Percentiles rank a stretch among this genome's conserved stretches.
Evolutionary conservation across 108 stramenopile species (phyloP).

Genomic region (Stephanodiscus triporus): DNA sequence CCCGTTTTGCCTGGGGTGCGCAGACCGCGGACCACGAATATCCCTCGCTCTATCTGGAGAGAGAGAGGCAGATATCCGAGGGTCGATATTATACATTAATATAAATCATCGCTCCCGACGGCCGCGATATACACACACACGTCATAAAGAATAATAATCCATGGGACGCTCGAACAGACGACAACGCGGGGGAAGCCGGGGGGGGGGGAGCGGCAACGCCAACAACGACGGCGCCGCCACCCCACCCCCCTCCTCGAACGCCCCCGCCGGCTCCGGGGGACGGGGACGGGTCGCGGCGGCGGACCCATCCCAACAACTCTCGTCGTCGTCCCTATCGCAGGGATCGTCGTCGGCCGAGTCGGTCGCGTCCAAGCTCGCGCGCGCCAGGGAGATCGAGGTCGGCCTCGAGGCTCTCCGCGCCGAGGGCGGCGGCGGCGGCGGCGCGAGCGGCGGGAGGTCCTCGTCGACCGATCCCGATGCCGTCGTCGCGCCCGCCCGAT

Average conservation of each 20-base stretch:
- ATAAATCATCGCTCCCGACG: no score
- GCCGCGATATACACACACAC: no score
- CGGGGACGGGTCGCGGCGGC: no score
- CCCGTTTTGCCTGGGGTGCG: no score
- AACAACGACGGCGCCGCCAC: not conserved
- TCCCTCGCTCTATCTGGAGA: no score
- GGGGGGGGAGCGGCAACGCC: not conserved
- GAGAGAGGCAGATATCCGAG: no score
- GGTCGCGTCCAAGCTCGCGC: conserved; percentile 25
- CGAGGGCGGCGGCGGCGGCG: conserved; percentile 14
- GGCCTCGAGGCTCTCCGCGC: conserved; percentile 14
- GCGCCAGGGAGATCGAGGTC: conserved; percentile 25
- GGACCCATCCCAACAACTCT: not conserved
- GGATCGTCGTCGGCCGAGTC: conserved; percentile 28
- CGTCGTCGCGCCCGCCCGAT: not conserved
- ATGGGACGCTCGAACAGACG: no score
- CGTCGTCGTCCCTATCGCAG: conserved; percentile 1
- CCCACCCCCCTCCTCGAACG: not conserved
- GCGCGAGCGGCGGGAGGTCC: not conserved
- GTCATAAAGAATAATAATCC: no score
- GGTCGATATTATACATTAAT: no score
- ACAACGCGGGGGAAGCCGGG: not conserved
- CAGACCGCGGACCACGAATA: no score
- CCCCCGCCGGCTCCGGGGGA: no score
- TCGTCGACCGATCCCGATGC: not conserved